Evolutionary conservation across 164 flowering plant genomes (phyloP).

Genomic region (Dillenia suffruticosa): DNA sequence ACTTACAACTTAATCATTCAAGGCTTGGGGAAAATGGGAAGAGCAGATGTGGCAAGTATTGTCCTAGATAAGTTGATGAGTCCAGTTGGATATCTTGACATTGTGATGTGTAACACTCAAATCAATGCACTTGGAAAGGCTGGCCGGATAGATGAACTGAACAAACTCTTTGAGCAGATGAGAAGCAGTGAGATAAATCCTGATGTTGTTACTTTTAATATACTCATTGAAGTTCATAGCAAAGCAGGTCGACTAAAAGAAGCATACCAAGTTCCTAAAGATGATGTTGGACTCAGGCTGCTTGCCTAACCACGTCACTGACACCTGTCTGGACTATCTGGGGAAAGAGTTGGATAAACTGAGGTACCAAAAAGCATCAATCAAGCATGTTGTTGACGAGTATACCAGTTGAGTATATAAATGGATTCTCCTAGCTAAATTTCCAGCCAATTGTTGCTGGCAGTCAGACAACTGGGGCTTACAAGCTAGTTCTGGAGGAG

Average conservation of each 20-base stretch:
- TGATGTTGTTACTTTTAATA: slow-evolving; percentile 87
- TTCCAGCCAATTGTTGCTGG: slow-evolving; percentile 51
- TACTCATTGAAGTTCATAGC: slow-evolving; percentile 77
- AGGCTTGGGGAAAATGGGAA: slow-evolving; percentile 88
- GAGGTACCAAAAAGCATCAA: slow-evolving; percentile 63
- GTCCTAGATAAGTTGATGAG: slow-evolving; percentile 64
- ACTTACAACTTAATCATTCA: slow-evolving; percentile 87
- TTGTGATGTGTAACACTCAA: slow-evolving; percentile 94
- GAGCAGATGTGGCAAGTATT: slow-evolving; percentile 75
- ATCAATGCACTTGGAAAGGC: slow-evolving; percentile 85
- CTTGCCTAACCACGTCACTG: slow-evolving; percentile 83
- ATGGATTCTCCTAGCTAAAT: slow-evolving; percentile 10
- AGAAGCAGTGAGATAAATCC: slow-evolving; percentile 72
- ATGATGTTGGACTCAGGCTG: slow-evolving; percentile 91
- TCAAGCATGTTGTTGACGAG: slow-evolving; percentile 22
- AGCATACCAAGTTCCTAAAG: slow-evolving; percentile 69
- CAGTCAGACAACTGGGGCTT: slow-evolving; percentile 39
- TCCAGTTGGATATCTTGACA: slow-evolving; percentile 86
- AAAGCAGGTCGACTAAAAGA: slow-evolving; percentile 77
- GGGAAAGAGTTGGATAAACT: slow-evolving; percentile 69
- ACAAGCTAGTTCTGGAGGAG: slow-evolving; percentile 48
- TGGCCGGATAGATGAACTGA: slow-evolving; percentile 69
- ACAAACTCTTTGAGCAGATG: slow-evolving; percentile 76
- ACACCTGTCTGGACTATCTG: slow-evolving; percentile 70
- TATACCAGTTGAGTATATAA: slow-evolving; percentile 10